Base-by-base conservation (phyloP, 2,329 filamentous ascomycete species). In the Pyrenochaeta sp. region DNA sequence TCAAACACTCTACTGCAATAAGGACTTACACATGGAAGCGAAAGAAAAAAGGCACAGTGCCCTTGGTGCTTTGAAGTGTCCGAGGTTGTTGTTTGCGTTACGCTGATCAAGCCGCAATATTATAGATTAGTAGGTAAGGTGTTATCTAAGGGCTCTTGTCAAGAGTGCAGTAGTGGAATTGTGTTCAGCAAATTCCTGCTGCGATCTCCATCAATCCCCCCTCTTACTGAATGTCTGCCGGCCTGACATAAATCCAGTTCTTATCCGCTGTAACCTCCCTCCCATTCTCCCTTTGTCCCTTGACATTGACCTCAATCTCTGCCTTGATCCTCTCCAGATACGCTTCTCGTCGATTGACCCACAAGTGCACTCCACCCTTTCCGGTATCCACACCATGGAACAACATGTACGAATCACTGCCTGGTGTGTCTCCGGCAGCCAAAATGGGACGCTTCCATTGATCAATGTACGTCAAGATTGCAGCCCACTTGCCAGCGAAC, bases 401-500 rank as follows among this genome's bases (percentile, higher is more conserved):
- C 2, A 66, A 58, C 68, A 72, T 72, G 45, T 68, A 72, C 17
- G 66, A 66, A 52, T 70, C 68, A 18, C 65, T 67, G 23, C 68
- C 67, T 11, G 68, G 68, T 20, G 67, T 72, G 31, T 72, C 67
- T 17, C 68, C 68, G 12, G 57, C 67, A 7, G 59, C 68, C 12
- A 72, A 39, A 2, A 71, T 46, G 2, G 68, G 68, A n/a, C 66
- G 60, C 45, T 70, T 70, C 68, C 68, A 72, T 17, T 64, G 46
- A 41, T 68, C 65, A 20, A 72, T 68, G 36, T 72, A 72, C 12
- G 66, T 71, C 23, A 72, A 40, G 12, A 70, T 63, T 11, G 66
- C 68, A 18, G 66, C 67, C 68, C 68, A 72, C 45, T 70, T 72
- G 0, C 68, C 68, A 2, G 68, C 57, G 41, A 64, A 72, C 67